phyloP scores from a whole-genome alignment of 805 yeast genomes.

The Saturnispora quitensis region DNA sequence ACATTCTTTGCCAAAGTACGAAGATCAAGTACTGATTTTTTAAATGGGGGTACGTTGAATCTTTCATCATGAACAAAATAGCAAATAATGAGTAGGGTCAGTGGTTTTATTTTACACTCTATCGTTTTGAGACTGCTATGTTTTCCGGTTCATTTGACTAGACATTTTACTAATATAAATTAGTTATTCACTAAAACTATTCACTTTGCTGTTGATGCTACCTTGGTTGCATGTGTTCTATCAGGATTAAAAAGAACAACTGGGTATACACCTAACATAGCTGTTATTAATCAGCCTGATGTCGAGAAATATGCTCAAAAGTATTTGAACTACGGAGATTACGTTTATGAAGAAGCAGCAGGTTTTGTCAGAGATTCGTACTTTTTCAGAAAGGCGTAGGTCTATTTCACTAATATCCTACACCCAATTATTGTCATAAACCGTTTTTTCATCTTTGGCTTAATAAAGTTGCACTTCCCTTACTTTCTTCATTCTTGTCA shows the following conservation, averaged over 20 bases:
- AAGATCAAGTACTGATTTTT: background rate
- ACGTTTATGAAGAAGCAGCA: slow-evolving; percentile 61
- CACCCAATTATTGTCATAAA: background rate
- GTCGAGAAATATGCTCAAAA: slow-evolving; percentile 45
- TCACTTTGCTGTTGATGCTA: slow-evolving; percentile 52
- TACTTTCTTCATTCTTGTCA: background rate
- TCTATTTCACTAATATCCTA: background rate
- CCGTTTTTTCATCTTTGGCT: background rate
- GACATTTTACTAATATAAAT: background rate
- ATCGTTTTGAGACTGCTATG: background rate
- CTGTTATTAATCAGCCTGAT: slow-evolving; percentile 36
- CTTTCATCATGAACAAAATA: background rate
- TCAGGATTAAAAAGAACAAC: slow-evolving; percentile 70
- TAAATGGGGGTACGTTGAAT: background rate
- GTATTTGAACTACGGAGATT: slow-evolving; percentile 82
- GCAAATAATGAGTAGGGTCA: background rate
- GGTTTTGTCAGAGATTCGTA: slow-evolving; percentile 62
- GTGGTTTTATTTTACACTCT: background rate
- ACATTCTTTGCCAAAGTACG: background rate
- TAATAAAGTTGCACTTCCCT: background rate
- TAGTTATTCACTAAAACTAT: slow-evolving; percentile 31
- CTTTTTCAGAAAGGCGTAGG: slow-evolving; percentile 37
- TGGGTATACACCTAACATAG: slow-evolving; percentile 54
- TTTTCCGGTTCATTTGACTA: background rate
- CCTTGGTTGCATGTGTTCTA: slow-evolving; percentile 53